Base-by-base conservation (phyloP, 768 basidiomycete genomes). In the Dioszegia crocea region DNA sequence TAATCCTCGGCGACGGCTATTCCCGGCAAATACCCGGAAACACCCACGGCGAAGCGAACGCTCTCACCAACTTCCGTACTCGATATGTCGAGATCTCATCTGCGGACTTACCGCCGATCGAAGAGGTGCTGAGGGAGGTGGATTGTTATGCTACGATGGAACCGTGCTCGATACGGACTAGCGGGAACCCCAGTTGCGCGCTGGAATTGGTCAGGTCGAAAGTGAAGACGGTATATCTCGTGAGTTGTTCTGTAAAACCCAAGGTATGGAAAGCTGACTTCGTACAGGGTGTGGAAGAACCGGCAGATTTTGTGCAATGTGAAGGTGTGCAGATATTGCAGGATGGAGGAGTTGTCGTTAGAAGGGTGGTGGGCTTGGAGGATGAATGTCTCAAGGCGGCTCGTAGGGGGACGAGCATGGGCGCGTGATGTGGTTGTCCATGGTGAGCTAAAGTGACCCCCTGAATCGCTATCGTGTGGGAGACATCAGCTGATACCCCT, bases 1-100 rank as follows among this genome's bases (percentile, higher is more conserved):
- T 84, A 55, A 78, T 88, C 44, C 77, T 98, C 33, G 79, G 89
- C 12, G 85, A 85, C 1, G 91, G 91, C 17, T 91, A 86, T 78
- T 97, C 93, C 24, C 83, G 96, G 69, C 92, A 97, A 73, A 81
- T 97, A 0, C 71, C 71, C 12, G 94, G 93, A 53, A 98, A 98
- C 73, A 97, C 94, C 2, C 94, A 99, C 75, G 94, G 93, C 11
- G 94, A 99, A 79, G 91, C 91, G 23, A 94, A 94, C 74, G 92
- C 93, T 1, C 79, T 99, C 53, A 73, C 83, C 40, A 96, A 97
- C 70, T 83, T 85, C 4, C 76, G 74, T 16, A 43, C 62, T n/a
- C 79, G 86, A 38, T 68, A 65, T 46, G 53, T 47, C 17, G 61
- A 62, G 41, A 39, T 73, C 9, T 5, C 23, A 1, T 24, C 4